phyloP scores from a whole-genome alignment of 352 stramenopile genomes.

The Lagenidium sp. region DNA sequence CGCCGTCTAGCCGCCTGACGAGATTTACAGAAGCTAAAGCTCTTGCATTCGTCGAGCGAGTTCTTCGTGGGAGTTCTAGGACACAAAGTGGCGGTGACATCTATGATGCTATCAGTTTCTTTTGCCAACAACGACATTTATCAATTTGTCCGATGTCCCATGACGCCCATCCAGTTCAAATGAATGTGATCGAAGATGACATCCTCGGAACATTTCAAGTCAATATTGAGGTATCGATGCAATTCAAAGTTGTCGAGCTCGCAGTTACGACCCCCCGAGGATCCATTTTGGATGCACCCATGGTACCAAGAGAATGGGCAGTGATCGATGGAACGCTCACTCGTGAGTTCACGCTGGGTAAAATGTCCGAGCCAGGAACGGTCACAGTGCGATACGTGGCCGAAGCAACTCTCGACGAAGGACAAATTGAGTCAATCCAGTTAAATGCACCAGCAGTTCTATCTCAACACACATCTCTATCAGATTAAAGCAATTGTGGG shows the following conservation, averaged over 20 bases:
- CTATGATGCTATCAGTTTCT: constrained; percentile 72
- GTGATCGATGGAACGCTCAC: constrained; percentile 45
- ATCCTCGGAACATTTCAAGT: constrained; percentile 25
- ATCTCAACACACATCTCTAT: no score
- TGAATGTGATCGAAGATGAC: constrained; percentile 25
- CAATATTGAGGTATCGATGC: constrained; percentile 57
- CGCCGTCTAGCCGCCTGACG: constrained; percentile 9
- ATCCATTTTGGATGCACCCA: no score
- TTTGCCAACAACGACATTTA: constrained; percentile 47
- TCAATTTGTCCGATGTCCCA: constrained; percentile 65
- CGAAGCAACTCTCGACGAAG: no score
- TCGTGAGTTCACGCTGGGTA: constrained; percentile 46
- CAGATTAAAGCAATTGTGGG: constrained; percentile 65
- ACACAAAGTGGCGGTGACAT: constrained; percentile 76
- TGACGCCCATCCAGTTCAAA: constrained; percentile 43
- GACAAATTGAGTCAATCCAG: no score
- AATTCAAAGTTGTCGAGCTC: constrained; percentile 64
- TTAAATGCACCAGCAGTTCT: no score
- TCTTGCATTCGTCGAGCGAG: constrained; percentile 61
- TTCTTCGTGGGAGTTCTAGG: constrained; percentile 52
- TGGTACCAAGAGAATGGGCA: constrained; percentile 38
- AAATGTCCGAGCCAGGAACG: constrained; percentile 31
- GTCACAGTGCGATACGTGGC: constrained; percentile 33
- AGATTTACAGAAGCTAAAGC: constrained; percentile 33
- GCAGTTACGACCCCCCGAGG: no score